Conservation (phyloP, 768 basidiomycete species). For the Amanita subjunquillea region DNA sequence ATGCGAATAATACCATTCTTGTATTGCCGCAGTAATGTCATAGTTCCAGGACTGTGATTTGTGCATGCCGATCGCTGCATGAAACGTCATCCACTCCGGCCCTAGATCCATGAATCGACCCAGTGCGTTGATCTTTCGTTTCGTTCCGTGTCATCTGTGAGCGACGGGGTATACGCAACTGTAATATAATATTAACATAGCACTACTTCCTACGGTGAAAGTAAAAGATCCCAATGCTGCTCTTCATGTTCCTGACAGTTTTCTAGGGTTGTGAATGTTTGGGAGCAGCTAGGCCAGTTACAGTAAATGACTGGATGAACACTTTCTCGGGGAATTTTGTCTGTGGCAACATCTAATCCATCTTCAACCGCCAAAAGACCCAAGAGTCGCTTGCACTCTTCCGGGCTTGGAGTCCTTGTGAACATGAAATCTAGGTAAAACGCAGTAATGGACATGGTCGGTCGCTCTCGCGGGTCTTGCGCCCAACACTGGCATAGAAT, state of each 20-base stretch:
- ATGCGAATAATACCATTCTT: conserved; percentile 7
- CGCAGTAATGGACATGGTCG: background rate
- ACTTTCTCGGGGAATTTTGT: background rate
- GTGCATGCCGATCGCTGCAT: background rate
- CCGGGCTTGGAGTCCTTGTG: background rate
- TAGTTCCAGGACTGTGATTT: conserved; percentile 1
- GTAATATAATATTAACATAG: too few relatives aligned
- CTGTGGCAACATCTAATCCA: background rate
- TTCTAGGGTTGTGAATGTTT: background rate
- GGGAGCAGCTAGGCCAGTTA: conserved; percentile 1
- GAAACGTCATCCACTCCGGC: background rate
- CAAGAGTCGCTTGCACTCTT: background rate
- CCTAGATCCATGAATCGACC: too few relatives aligned
- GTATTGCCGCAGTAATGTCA: conserved; percentile 9
- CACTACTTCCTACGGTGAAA: background rate
- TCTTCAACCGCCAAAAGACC: background rate
- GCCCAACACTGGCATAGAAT: conserved; percentile 7
- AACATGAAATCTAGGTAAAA: background rate
- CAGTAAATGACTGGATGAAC: background rate
- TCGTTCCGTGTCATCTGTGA: too few relatives aligned
- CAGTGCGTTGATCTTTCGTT: background rate
- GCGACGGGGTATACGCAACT: too few relatives aligned
- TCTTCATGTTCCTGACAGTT: conserved; percentile 5
- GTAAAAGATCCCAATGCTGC: background rate
- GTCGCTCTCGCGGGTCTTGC: conserved; percentile 5